Evolutionary conservation across 2,329 filamentous ascomycete species (phyloP).

Genomic region (Penicillium janthinellum): DNA sequence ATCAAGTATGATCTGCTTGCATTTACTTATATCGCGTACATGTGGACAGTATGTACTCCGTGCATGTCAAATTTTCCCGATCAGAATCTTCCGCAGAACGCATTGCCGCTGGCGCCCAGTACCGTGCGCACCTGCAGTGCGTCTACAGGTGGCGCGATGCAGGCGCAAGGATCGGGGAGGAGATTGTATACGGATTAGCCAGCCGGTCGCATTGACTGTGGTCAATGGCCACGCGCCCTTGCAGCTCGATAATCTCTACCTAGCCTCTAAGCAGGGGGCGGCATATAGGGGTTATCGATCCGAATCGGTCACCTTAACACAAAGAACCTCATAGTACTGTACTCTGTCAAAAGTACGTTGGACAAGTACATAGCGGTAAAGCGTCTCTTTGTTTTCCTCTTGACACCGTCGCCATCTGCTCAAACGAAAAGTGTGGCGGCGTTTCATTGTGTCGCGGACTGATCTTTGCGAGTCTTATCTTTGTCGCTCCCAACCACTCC

Average conservation of each 20-base stretch:
- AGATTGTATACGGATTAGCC: background rate
- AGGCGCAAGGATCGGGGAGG: conserved; percentile 11
- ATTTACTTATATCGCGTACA: background rate
- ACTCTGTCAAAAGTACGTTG: background rate
- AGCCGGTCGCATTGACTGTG: conserved; percentile 1
- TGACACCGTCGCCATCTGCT: conserved; percentile 10
- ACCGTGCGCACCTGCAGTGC: conserved; percentile 13
- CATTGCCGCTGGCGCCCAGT: background rate
- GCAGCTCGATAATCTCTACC: conserved; percentile 6
- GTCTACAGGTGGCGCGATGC: conserved; percentile 16
- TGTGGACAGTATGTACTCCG: background rate
- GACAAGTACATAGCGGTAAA: background rate
- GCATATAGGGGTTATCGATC: background rate
- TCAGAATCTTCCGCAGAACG: background rate
- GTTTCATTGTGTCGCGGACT: conserved; percentile 10
- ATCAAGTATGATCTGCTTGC: background rate
- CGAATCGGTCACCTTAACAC: background rate
- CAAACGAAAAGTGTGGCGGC: conserved; percentile 11
- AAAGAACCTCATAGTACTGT: background rate
- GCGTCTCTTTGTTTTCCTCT: conserved; percentile 10
- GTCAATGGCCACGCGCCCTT: conserved; percentile 12
- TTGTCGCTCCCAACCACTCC: background rate
- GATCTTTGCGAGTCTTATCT: conserved; percentile 1
- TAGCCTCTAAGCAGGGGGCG: background rate
- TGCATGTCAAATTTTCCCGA: conserved; percentile 4